Evolutionary conservation across 1,284 basidiomycete genomes (phyloP).

Genomic region (Kalmanozyma brasiliensis): DNA sequence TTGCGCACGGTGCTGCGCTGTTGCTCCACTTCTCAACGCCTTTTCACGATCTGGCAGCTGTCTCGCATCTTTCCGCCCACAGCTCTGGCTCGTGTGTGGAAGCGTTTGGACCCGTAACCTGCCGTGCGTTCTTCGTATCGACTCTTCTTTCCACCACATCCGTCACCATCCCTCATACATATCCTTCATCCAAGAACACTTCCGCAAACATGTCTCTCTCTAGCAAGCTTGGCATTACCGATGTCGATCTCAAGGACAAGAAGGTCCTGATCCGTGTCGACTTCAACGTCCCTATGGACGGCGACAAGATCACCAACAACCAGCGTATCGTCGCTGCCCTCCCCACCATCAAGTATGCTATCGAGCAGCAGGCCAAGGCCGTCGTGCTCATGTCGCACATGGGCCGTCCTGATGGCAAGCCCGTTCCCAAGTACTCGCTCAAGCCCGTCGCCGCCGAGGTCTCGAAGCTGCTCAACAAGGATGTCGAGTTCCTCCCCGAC

Average conservation of each 20-base stretch:
- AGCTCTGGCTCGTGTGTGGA: neutral
- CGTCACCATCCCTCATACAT: neutral
- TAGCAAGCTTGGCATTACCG: constrained; percentile 81
- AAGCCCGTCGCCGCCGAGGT: constrained; percentile 77
- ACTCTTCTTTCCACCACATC: neutral
- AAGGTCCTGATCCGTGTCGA: constrained; percentile 80
- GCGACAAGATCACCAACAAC: constrained; percentile 92
- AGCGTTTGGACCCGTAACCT: constrained; percentile 6
- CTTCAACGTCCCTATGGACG: constrained; percentile 93
- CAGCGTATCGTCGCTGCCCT: constrained; percentile 93
- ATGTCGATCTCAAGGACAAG: constrained; percentile 87
- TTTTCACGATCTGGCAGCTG: constrained; percentile 24
- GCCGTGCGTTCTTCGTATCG: constrained; percentile 9
- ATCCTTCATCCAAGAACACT: constrained; percentile 6
- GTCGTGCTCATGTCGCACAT: constrained; percentile 98
- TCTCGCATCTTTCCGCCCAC: constrained; percentile 33
- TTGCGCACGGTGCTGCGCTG: constrained; percentile 14
- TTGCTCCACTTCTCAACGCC: constrained; percentile 31
- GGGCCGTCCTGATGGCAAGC: constrained; percentile 94
- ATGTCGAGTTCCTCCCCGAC: constrained; percentile 82
- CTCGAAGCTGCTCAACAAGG: constrained; percentile 68
- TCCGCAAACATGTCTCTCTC: constrained; percentile 86
- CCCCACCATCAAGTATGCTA: constrained; percentile 93
- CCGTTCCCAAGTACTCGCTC: constrained; percentile 88
- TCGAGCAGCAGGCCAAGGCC: constrained; percentile 84